Evolutionary conservation across 306 rosid species (phyloP), one percentile per base, ranked within the genome.

Genomic region (Fragaria nilgerrensis): DNA sequence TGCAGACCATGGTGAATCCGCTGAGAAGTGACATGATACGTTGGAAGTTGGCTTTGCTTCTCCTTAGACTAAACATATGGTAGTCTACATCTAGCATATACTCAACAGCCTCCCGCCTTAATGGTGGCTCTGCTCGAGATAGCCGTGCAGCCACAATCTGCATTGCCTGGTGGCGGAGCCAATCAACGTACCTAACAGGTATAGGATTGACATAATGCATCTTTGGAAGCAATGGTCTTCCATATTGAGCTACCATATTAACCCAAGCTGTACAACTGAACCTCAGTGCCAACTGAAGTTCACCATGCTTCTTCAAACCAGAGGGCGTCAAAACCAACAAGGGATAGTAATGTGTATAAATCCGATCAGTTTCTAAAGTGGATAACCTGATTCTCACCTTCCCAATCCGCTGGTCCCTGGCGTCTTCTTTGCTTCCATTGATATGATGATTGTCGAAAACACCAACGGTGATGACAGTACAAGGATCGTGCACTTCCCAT

Each of bases 201-300:
- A 96, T 90, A 10, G 99, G 99, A 6, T 89, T 90, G 25, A 85
- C 72, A 83, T 96, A 96, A 70, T 96, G 99, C 94, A 96, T 96
- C 82, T 91, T 96, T 1, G 99, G 99, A 62, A 96, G 96, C 83
- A 92, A 78, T 19, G 99, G 99, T 71, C 55, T 87, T 1, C 96
- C 85, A 81, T 96, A 96, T 41, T 91, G 96, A 0, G 90, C 82
- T 58, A 96, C 77, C 98, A 96, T 89, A 34, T 96, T 96, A 75
- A 79, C 89, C 96, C 94, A 91, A 73, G 94, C 93, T 0, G 86
- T 92, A 85, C 97, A 91, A 74, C 94, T 96, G 81, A 91, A 96
- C 82, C 96, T 88, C 78, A 96, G 64, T 39, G 98, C 99, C 77
- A 96, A 74, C 2, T 92, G 98, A 82, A 96, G 99, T 75, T 96